Percentiles rank a stretch among this genome's conserved stretches.
These are phyloP conservation scores for Corrigiola litoralis DNA, from an alignment of 179 eudicot species.

Conservation along the genomic window DNA sequence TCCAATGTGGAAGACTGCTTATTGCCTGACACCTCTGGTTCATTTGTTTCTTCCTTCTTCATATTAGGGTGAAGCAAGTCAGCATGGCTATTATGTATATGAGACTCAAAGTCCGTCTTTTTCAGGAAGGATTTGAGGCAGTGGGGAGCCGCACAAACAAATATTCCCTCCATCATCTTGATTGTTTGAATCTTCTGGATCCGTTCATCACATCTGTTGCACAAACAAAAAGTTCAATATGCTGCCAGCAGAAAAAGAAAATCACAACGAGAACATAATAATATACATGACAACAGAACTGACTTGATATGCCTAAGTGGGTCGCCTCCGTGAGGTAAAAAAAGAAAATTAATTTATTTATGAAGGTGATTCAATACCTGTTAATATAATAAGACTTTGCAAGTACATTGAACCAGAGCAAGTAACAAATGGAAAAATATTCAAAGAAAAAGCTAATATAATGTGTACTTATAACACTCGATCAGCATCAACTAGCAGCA, in stretches of 20 bases:
- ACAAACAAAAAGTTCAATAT: not conserved
- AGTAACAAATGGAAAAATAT: not conserved
- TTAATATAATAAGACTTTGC: too few relatives aligned
- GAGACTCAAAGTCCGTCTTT: conserved; percentile 76
- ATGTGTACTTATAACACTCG: not conserved
- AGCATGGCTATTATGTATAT: conserved; percentile 53
- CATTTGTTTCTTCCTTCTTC: conserved; percentile 52
- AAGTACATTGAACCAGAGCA: not conserved
- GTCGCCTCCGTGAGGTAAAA: too few relatives aligned
- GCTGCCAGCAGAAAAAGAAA: not conserved
- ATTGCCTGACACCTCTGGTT: conserved; percentile 46
- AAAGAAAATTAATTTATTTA: too few relatives aligned
- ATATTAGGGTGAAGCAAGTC: conserved; percentile 60
- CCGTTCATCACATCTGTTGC: conserved; percentile 78
- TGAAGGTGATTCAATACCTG: too few relatives aligned
- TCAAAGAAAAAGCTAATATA: not conserved
- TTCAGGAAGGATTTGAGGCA: conserved; percentile 87
- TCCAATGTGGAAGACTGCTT: conserved; percentile 61
- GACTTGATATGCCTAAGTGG: too few relatives aligned
- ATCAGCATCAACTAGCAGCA: not conserved
- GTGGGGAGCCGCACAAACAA: conserved; percentile 93
- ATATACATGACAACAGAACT: not conserved
- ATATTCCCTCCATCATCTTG: conserved; percentile 92
- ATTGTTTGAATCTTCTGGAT: conserved; percentile 93
- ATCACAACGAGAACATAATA: not conserved